Conservation (phyloP, 225 moss, liverwort and hornwort genomes). For the Polytrichum formosum region DNA sequence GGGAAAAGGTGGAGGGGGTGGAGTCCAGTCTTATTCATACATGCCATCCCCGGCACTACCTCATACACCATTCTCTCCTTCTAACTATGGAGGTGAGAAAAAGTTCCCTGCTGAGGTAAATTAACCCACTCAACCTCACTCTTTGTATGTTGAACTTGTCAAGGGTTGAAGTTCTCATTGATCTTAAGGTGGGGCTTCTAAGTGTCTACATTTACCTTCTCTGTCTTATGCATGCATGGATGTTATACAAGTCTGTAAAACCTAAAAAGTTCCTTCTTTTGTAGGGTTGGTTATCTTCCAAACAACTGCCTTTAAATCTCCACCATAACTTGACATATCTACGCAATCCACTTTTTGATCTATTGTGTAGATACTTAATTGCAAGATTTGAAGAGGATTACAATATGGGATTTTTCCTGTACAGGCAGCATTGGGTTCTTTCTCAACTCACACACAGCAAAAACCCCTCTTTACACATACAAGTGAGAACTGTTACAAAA, state of each 20-base stretch:
- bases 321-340: too few species aligned
- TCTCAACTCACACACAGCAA: slow-evolving; percentile 24
- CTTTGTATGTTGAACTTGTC: not conserved
- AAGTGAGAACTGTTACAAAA: slow-evolving; percentile 29
- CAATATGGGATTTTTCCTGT: not conserved
- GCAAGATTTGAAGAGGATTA: not conserved
- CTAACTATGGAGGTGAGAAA: slow-evolving; percentile 48
- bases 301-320: too few species aligned
- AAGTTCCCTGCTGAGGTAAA: slow-evolving; percentile 51
- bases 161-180: not conserved
- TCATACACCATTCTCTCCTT: slow-evolving; percentile 49
- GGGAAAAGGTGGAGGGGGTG: slow-evolving; percentile 45
- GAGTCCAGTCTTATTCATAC: slow-evolving; percentile 26
- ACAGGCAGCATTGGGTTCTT: slow-evolving; percentile 25
- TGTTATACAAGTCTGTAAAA: too few species aligned
- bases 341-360: too few species aligned
- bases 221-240: too few species aligned
- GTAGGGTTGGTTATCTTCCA: too few species aligned
- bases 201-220: too few species aligned
- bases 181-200: too few species aligned
- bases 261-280: too few species aligned
- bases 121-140: not conserved
- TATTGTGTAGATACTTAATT: too few species aligned
- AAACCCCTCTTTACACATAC: slow-evolving; percentile 24
- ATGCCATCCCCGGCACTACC: slow-evolving; percentile 44